Percentiles rank a stretch among this genome's conserved stretches.
phyloP scores from a whole-genome alignment of 805 yeast species.

The Tetrapisispora arboricola region DNA sequence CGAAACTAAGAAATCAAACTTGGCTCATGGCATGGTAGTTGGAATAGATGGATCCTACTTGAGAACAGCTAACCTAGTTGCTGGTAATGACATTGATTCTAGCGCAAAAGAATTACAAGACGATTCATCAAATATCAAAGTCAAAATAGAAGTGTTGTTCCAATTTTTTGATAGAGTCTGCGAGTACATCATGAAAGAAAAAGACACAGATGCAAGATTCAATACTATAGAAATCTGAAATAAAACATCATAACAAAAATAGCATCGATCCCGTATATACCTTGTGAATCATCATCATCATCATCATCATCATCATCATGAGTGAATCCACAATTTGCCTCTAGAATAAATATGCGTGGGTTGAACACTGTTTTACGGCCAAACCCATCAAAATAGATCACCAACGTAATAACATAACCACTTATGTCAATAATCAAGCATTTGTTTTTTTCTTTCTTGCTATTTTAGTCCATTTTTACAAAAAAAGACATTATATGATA shows the following conservation, averaged over 20 bases:
- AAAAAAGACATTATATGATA: no score
- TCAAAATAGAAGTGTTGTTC: conserved; percentile 18
- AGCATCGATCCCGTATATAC: background rate
- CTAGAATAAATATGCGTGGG: no score
- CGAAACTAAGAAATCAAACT: background rate
- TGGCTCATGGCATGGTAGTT: conserved; percentile 7
- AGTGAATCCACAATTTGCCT: no score
- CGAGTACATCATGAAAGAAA: conserved; percentile 58
- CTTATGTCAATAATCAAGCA: no score
- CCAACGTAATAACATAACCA: no score
- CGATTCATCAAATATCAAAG: conserved; percentile 23
- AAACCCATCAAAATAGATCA: no score
- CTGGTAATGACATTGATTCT: conserved; percentile 5
- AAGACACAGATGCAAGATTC: conserved; percentile 59
- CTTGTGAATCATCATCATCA: no score
- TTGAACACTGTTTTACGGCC: no score
- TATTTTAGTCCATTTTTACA: no score
- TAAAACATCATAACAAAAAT: background rate
- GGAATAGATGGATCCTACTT: conserved; percentile 24
- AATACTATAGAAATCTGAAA: conserved; percentile 17
- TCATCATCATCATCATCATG: no score
- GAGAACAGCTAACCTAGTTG: conserved; percentile 8
- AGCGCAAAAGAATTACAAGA: conserved; percentile 15
- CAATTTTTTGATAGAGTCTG: conserved; percentile 46
- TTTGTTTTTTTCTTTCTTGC: no score